Conservation (phyloP, 1,139 yeast species). For the Blastobotrys elegans region DNA sequence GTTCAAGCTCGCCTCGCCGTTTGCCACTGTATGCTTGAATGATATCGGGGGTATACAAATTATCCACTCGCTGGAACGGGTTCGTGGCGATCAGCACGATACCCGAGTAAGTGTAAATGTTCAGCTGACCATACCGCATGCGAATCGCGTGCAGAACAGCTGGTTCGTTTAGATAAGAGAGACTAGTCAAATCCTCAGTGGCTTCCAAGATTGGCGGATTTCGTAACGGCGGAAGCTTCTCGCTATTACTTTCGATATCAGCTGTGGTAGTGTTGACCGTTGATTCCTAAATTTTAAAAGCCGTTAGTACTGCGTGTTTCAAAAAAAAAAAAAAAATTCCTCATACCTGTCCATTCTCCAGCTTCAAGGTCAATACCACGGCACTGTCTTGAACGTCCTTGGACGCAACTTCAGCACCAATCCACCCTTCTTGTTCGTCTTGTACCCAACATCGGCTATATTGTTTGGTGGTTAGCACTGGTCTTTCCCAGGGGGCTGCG, state of each 20-base stretch:
- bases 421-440: conserved; percentile 83
- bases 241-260: conserved; percentile 43
- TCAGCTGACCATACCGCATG: conserved; percentile 80
- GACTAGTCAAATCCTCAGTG: conserved; percentile 87
- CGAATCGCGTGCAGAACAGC: conserved; percentile 88
- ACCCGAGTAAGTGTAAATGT: conserved; percentile 94
- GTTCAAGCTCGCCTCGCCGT: conserved; percentile 89
- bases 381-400: conserved; percentile 48
- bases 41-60: conserved; percentile 83
- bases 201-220: conserved; percentile 93
- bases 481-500: neutral
- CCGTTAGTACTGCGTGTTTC: neutral
- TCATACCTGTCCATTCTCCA: conserved; percentile 49
- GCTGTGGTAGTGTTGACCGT: conserved; percentile 32
- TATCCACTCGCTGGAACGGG: conserved; percentile 91
- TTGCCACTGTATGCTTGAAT: conserved; percentile 92
- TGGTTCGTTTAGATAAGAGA: conserved; percentile 93
- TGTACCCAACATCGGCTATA: conserved; percentile 88
- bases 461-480: neutral
- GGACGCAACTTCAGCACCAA: conserved; percentile 73
- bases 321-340: neutral
- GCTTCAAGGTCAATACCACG: conserved; percentile 52
- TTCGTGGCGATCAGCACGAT: conserved; percentile 94
- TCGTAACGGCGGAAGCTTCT: conserved; percentile 63
- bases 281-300: conserved; percentile 22